Evolutionary conservation across 352 stramenopile species (phyloP), one percentile per base, ranked within the genome.

Genomic region (Pythium folliculosum): DNA sequence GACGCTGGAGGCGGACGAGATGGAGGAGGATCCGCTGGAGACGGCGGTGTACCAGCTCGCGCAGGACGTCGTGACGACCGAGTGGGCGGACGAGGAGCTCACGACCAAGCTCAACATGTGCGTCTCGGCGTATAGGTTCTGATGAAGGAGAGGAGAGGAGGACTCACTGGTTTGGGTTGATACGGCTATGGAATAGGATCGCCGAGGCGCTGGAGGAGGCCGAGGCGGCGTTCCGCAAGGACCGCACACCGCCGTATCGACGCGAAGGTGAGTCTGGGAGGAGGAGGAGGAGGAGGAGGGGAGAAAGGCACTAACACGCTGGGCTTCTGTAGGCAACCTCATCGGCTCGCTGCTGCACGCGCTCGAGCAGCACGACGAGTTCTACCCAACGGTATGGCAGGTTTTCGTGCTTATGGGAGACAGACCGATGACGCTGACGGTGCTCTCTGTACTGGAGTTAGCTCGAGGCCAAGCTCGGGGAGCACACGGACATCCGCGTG

Each of bases 341-440:
- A 92, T 95, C 63, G 87, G 87, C 17, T 85, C 85, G 62, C 49
- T 95, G 25, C 69, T 94, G 44, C 84, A 86, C 22, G 72, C 88
- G n/a, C 69, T 95, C n/a, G 87, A 92, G 37, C 78, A 93, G 49
- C 85, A 89, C 43, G 83, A 91, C 47, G 85, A 94, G 12, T 95
- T 95, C 45, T 95, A 95, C 62, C 64, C 81, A 1, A 86, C 89
- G 80, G 85, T 93, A 67, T 17, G 37, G 37, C 3, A 7, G 37
- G 27, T 32, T 5, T 32, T 32, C 5, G 27, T 2, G 3, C 3
- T 32, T 2, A 32, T 16, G 37, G 37, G 37, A 43, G 37, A 7
- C 27, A 32, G 5, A 32, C 27, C 27, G 5, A 32, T 32, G 27
- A 32, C 5, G 10, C 37, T 43, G 10, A 5, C 73, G 55, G 0